Evolutionary conservation across 2,329 filamentous ascomycete genomes (phyloP).

Genomic region (Aspergillus fumigatus): DNA sequence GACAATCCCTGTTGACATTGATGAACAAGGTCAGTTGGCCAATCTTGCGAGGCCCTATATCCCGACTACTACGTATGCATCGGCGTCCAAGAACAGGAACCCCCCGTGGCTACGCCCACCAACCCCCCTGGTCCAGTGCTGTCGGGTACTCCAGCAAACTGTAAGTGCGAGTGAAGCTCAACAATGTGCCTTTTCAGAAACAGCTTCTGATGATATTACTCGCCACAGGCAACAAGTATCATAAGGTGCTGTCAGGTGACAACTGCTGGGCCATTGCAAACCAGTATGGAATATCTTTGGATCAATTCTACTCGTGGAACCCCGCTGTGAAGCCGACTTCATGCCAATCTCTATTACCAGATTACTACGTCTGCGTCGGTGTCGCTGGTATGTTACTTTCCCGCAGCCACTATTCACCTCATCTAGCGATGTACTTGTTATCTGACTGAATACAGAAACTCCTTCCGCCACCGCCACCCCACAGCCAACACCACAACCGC

Average conservation of each 20-base stretch:
- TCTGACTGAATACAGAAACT: background rate
- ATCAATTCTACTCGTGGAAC: conserved; percentile 2
- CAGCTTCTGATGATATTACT: background rate
- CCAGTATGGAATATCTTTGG: background rate
- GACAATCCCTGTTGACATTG: background rate
- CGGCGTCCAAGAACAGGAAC: background rate
- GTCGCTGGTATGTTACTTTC: background rate
- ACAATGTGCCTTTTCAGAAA: background rate
- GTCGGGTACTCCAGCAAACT: background rate
- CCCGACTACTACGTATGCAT: background rate
- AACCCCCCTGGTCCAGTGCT: background rate
- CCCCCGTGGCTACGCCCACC: background rate
- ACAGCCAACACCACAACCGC: too few species aligned
- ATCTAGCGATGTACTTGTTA: background rate
- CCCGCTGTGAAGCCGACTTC: background rate
- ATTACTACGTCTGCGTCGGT: background rate
- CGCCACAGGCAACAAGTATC: background rate
- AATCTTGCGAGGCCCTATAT: background rate
- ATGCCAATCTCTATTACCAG: background rate
- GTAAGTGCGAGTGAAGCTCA: background rate
- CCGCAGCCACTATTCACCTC: too few species aligned
- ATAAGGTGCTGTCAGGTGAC: conserved; percentile 1
- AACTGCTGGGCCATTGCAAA: background rate
- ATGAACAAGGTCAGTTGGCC: background rate
- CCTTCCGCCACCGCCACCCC: background rate